These are phyloP conservation scores for Cymbopogon citratus DNA, from an alignment of 176 grass and related monocot genomes.

Conservation along the genomic window DNA sequence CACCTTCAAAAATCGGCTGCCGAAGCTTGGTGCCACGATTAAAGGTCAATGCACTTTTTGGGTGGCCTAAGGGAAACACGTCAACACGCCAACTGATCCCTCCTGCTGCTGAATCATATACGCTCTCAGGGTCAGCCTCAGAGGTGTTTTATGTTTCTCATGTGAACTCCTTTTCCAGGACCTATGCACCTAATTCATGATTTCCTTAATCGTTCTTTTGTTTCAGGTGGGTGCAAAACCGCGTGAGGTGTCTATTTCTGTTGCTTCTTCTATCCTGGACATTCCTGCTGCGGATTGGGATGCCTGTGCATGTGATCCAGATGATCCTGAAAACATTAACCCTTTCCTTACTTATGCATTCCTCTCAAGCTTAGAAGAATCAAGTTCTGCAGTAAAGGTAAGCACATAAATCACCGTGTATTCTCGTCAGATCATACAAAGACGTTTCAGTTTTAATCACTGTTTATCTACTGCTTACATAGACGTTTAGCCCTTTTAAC, in stretches of 20 bases:
- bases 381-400: slow-evolving; percentile 77
- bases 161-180: slow-evolving; percentile 13
- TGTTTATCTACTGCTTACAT: not conserved
- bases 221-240: slow-evolving; percentile 45
- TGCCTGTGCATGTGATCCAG: slow-evolving; percentile 70
- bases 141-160: slow-evolving; percentile 60
- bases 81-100: slow-evolving; percentile 45
- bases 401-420: not conserved
- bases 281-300: slow-evolving; percentile 79
- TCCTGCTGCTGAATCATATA: slow-evolving; percentile 56
- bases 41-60: slow-evolving; percentile 70
- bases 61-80: slow-evolving; percentile 43
- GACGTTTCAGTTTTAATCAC: not conserved
- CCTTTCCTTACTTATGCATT: slow-evolving; percentile 93
- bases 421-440: slow-evolving; percentile 1
- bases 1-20: not conserved
- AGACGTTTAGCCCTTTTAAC: not conserved
- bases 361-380: slow-evolving; percentile 91
- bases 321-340: slow-evolving; percentile 52
- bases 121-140: slow-evolving; percentile 54
- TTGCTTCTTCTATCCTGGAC: slow-evolving; percentile 76
- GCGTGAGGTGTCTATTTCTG: slow-evolving; percentile 50
- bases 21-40: slow-evolving; percentile 8
- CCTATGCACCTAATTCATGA: slow-evolving; percentile 11
- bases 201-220: slow-evolving; percentile 20